Conservation (phyloP, 345 rosid genomes). For the Sonneratia alba region DNA sequence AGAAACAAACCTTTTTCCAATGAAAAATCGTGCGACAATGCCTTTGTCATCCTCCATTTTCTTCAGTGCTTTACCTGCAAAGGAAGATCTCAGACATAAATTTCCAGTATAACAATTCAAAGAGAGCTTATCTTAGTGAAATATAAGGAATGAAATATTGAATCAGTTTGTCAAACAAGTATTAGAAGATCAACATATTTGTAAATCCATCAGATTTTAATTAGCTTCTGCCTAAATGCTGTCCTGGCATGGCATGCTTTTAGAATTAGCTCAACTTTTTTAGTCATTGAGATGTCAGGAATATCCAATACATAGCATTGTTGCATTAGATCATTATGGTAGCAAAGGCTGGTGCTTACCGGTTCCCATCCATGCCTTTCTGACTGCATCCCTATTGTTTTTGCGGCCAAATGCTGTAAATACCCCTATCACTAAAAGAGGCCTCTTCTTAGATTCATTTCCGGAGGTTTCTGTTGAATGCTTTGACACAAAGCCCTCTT, state of each 20-base stretch:
- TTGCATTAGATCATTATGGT: not conserved
- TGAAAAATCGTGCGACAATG: conserved; percentile 64
- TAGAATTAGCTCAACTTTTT: not conserved
- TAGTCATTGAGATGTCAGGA: not conserved
- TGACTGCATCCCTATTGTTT: conserved; percentile 72
- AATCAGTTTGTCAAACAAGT: not conserved
- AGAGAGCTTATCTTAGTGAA: not conserved
- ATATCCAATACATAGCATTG: not conserved
- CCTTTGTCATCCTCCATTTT: conserved; percentile 64
- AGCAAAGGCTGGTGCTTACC: conserved; percentile 23
- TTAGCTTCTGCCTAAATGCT: not conserved
- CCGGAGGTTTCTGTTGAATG: conserved; percentile 19
- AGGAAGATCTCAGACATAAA: not conserved
- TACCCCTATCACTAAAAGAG: conserved; percentile 64
- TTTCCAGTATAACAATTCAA: not conserved
- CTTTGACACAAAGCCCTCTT: conserved; percentile 55
- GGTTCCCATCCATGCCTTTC: conserved; percentile 91
- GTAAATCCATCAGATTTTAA: not conserved
- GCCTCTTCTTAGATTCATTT: conserved; percentile 37
- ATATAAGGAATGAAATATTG: not conserved
- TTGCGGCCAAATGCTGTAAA: conserved; percentile 60
- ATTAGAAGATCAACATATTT: not conserved
- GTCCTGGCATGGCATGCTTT: not conserved
- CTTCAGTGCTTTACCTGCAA: conserved; percentile 48
- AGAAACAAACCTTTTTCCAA: conserved; percentile 72